Evolutionary conservation across 306 rosid genomes (phyloP), one percentile per base, ranked within the genome.

Genomic region (Heteromeles arbutifolia): DNA sequence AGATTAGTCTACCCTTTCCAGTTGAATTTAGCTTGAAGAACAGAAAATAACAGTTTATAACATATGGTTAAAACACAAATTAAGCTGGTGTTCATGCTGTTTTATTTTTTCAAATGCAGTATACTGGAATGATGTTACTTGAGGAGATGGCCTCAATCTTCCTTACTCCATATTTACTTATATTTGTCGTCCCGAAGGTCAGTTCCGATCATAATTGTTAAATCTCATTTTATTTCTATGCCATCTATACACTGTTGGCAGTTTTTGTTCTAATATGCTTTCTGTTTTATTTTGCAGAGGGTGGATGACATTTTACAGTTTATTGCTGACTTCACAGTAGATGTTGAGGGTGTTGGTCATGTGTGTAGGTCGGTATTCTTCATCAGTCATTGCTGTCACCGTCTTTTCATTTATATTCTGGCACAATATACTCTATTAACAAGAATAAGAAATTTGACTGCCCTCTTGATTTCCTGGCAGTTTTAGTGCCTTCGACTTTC

Each of bases 61-160:
- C 26, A 65, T 34, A 19, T 32, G 69, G 34, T 13, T 31, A 2
- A 11, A 19, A 34, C 17, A 65, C 17, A 34, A 65, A 45, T 69
- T 65, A 12, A 41, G 56, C 71, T 73, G 68, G 52, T 76, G 13
- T 75, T 79, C 69, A 41, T 80, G 77, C 69, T 83, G 34, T 65
- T 29, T n/a, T 44, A 6, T 58, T 14, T 69, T 39, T 22, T 31
- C 69, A 74, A 74, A 56, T 79, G 83, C 93, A 95, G 97, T 92
- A 95, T 74, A 82, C 96, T 74, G 97, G 93, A 76, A 92, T 92
- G 92, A 92, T 95, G 99, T 81, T 95, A 79, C 93, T 95, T 68
- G 99, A 95, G 89, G 99, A 95, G 88, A 92, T 95, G 97, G 86
- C 95, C 72, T 95, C 99, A 43, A 95, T 95, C 85, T 92, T 95